phyloP scores from a whole-genome alignment of 106 monocot species.

The Acanthochlamys bracteata region DNA sequence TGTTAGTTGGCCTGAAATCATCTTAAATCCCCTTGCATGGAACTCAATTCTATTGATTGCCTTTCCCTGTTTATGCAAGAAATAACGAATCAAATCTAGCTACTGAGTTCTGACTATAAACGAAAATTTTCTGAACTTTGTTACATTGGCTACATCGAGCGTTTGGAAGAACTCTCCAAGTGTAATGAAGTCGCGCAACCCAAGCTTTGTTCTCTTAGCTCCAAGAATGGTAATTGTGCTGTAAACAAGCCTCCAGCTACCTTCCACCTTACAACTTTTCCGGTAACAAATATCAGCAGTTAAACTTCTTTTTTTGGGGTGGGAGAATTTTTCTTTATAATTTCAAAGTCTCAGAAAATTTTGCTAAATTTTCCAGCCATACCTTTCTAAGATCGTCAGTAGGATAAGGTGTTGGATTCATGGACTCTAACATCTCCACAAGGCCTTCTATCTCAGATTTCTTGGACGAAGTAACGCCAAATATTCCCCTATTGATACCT shows the following conservation, averaged over 20 bases:
- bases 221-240: constrained; percentile 82
- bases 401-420: constrained; percentile 63
- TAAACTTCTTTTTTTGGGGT: neutral
- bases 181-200: constrained; percentile 66
- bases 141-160: constrained; percentile 61
- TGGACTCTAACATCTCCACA: constrained; percentile 56
- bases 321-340: neutral
- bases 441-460: constrained; percentile 55
- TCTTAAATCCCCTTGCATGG: constrained; percentile 51
- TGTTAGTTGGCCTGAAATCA: constrained; percentile 64
- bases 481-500: constrained; percentile 77
- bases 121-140: neutral
- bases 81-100: too few species aligned
- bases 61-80: constrained; percentile 32
- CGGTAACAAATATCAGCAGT: neutral
- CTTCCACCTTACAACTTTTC: constrained; percentile 43
- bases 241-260: constrained; percentile 80
- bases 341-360: neutral
- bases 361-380: neutral
- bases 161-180: constrained; percentile 83
- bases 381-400: constrained; percentile 62
- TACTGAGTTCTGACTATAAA: too few species aligned
- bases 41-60: constrained; percentile 77
- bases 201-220: constrained; percentile 74
- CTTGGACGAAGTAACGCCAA: constrained; percentile 60